Evolutionary conservation across 768 basidiomycete genomes (phyloP), one percentile per base, ranked within the genome.

Genomic region (Naematelia encephala): DNA sequence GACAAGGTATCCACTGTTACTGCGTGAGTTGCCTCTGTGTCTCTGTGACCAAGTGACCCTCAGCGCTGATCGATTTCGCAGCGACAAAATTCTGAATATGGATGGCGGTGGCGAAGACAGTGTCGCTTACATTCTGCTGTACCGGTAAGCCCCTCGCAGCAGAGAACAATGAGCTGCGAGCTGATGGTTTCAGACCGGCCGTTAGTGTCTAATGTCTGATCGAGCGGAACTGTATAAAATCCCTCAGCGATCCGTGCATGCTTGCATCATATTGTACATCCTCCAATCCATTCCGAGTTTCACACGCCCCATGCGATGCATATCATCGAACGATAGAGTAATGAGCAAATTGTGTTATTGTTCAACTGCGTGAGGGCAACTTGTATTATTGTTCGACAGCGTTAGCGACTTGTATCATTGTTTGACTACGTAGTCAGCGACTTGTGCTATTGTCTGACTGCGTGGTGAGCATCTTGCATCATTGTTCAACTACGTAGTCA

Each of bases 31-130:
- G 19, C 49, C 23, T 43, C 23, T 12, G n/a, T 45, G 23, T 10
- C 29, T 42, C 22, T 46, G 42, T 11, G 10, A 19, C 46, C n/a
- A n/a, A n/a, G n/a, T n/a, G n/a, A n/a, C n/a, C n/a, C n/a, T 21
- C 25, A 11, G 21, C 8, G 25, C 19, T 26, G n/a, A 47, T 16
- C n/a, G 42, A 59, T 16, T 3, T 5, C 85, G 85, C 0, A 83
- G 82, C 76, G 91, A 92, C 74, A 94, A 91, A 78, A 79, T 99
- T 59, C 71, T 82, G 27, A 29, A 29, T 19, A 23, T 52, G 29
- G 91, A 93, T 62, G 94, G 94, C 4, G 94, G 94, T 61, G 93
- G 80, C 3, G 89, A 93, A 79, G 90, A 92, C 76, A 88, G 88
- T 56, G 83, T 85, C 39, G 91, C 91, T 39, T 93, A 94, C 79